Conservation (phyloP, 306 rosid species). For the Arachis hypogaea region DNA sequence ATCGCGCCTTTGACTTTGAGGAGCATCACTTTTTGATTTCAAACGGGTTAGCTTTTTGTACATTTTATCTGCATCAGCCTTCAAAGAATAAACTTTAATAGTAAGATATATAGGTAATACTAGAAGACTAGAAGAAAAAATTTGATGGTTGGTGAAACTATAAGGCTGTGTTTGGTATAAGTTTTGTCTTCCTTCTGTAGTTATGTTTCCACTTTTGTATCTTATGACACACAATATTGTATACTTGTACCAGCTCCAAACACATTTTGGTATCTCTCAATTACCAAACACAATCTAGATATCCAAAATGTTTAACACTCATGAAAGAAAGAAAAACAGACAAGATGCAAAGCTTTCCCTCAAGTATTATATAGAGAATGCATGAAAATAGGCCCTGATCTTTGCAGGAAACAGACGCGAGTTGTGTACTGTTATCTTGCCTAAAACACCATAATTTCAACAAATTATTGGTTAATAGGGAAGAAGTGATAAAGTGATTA, state of each 20-base stretch:
- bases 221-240: too few species aligned
- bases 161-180: not conserved
- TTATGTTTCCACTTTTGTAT: too few species aligned
- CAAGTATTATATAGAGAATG: not conserved
- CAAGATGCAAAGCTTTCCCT: not conserved
- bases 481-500: not conserved
- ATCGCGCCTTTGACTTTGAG: constrained; percentile 52
- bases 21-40: constrained; percentile 41
- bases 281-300: not conserved
- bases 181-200: too few species aligned
- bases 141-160: not conserved
- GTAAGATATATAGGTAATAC: not conserved
- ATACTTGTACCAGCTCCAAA: too few species aligned
- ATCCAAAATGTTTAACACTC: constrained; percentile 14
- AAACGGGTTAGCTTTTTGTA: constrained; percentile 57
- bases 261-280: too few species aligned
- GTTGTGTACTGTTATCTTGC: not conserved
- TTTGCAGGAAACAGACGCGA: not conserved
- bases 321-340: not conserved
- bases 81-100: constrained; percentile 35
- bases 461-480: not conserved
- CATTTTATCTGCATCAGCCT: constrained; percentile 72
- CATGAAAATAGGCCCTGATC: not conserved
- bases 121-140: constrained; percentile 27
- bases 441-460: not conserved